Conservation (phyloP, 768 basidiomycete genomes). For the Neoboletus magnificus region DNA sequence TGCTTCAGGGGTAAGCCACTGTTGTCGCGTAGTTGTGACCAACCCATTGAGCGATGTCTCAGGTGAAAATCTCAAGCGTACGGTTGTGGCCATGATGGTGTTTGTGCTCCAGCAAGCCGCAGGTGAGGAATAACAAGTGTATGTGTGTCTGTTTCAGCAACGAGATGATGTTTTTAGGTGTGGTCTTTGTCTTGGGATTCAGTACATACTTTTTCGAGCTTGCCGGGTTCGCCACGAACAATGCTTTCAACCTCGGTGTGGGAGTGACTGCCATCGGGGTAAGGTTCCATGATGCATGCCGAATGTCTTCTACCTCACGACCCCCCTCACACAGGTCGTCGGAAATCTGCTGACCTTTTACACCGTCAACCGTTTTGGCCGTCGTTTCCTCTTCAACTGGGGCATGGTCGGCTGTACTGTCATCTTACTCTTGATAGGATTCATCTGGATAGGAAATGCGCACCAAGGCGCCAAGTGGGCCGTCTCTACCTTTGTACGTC, state of each 20-base stretch:
- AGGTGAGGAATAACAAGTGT: constrained; percentile 6
- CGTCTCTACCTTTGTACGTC: constrained; percentile 22
- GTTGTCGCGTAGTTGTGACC: too few relatives aligned
- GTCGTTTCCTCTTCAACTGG: constrained; percentile 29
- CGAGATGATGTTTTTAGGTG: constrained; percentile 10
- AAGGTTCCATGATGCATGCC: background rate
- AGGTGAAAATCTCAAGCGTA: constrained; percentile 27
- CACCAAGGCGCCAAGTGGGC: constrained; percentile 20
- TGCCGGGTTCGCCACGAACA: constrained; percentile 26
- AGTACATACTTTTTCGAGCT: constrained; percentile 38
- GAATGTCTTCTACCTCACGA: background rate
- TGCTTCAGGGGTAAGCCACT: constrained; percentile 29
- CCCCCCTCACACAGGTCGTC: constrained; percentile 12
- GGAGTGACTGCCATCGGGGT: constrained; percentile 30
- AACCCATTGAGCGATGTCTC: background rate
- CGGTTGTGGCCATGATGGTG: constrained; percentile 30
- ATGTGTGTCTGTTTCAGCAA: background rate
- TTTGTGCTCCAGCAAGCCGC: constrained; percentile 28
- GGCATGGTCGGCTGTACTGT: constrained; percentile 23
- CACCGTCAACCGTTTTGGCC: constrained; percentile 21
- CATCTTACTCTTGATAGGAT: constrained; percentile 26
- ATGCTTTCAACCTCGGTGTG: constrained; percentile 33
- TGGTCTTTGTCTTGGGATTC: constrained; percentile 27
- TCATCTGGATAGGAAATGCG: constrained; percentile 21
- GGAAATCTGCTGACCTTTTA: constrained; percentile 29